Evolutionary conservation across 163 green algal genomes (phyloP).

Genomic region (Chlorella variabilis): DNA sequence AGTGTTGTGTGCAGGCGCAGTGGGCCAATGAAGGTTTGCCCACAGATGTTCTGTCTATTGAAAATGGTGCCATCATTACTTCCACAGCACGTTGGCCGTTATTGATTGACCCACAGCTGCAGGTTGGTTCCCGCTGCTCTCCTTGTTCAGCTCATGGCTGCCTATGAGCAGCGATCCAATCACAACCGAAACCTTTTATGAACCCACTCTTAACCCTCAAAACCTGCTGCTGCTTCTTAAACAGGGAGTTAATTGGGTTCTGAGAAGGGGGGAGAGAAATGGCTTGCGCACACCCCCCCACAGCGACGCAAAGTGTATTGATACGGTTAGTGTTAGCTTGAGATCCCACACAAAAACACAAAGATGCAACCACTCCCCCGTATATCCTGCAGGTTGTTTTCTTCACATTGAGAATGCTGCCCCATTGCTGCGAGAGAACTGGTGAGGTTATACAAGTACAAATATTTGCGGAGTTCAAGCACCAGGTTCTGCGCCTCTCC

Average conservation of each 20-base stretch:
- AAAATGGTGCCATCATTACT: conserved; percentile 94
- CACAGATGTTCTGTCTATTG: conserved; percentile 82
- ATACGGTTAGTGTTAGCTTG: conserved; percentile 76
- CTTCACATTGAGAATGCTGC: conserved; percentile 79
- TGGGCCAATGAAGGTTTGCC: conserved; percentile 92
- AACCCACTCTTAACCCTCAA: no score
- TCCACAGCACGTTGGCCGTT: conserved; percentile 81
- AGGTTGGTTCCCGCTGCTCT: conserved; percentile 45
- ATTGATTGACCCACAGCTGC: conserved; percentile 95
- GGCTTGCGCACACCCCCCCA: conserved; percentile 88
- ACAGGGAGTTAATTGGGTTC: conserved; percentile 91
- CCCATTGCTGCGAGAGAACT: conserved; percentile 91
- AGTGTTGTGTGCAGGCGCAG: conserved; percentile 59
- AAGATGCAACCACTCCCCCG: no score
- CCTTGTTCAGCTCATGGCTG: background rate
- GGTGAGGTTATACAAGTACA: no score
- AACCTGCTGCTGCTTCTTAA: no score
- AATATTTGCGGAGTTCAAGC: no score
- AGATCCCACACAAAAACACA: no score
- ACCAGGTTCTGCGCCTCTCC: no score
- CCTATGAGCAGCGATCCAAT: no score
- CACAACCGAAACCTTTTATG: no score
- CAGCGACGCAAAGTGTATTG: conserved; percentile 87
- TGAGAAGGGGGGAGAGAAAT: conserved; percentile 73
- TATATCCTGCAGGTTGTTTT: no score